These are phyloP conservation scores for Articulospora tetracladia DNA, from an alignment of 495 filamentous ascomycete genomes.

Conservation along the genomic window DNA sequence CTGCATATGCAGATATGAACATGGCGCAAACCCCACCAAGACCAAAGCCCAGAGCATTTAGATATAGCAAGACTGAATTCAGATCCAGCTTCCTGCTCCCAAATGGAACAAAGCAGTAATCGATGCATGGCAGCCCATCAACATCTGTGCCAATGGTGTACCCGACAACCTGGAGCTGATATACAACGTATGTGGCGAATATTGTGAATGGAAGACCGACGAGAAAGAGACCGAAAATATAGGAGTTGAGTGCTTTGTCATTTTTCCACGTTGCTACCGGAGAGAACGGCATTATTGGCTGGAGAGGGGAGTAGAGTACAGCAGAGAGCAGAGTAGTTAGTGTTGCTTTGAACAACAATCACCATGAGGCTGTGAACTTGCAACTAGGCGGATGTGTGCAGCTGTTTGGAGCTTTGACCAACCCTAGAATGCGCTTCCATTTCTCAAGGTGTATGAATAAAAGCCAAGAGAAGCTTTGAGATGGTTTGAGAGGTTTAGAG, in stretches of 20 bases:
- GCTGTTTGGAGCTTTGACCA: no score
- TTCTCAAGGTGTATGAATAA: no score
- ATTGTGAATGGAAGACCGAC: neutral
- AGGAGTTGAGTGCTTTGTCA: neutral
- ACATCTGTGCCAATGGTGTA: neutral
- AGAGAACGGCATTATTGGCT: neutral
- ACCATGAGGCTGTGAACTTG: no score
- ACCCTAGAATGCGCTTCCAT: no score
- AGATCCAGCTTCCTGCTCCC: constrained; percentile 2
- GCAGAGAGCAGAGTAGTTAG: no score
- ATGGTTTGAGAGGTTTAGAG: no score
- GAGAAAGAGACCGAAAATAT: constrained; percentile 1
- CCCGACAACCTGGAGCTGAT: constrained; percentile 5
- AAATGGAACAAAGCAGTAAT: constrained; percentile 1
- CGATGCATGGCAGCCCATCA: neutral
- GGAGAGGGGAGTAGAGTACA: neutral
- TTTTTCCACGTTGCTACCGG: neutral
- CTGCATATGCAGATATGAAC: constrained; percentile 3
- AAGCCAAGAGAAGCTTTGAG: no score
- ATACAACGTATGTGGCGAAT: neutral
- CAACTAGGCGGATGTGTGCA: no score
- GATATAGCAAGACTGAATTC: neutral
- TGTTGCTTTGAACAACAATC: no score
- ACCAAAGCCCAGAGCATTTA: constrained; percentile 3
- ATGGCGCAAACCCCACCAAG: neutral